Conservation (phyloP, 257 asterid species). For the Solanum paucissectum region DNA sequence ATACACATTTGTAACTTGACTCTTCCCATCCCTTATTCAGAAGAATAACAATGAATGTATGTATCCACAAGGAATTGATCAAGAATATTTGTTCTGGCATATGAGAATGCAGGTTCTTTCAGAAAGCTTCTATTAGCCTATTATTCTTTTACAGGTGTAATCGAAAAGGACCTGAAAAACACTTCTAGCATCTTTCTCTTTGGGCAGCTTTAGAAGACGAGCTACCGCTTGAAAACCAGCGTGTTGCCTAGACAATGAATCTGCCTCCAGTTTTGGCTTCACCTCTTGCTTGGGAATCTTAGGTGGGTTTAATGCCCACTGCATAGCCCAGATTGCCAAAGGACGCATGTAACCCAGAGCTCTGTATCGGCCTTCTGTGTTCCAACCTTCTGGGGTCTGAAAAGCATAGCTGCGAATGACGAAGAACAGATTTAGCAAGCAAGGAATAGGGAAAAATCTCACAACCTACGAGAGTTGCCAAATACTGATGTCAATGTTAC, state of each 20-base stretch:
- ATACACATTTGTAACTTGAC: not conserved
- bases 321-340: slow-evolving; percentile 96
- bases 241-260: slow-evolving; percentile 53
- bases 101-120: not conserved
- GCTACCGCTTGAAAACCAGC: slow-evolving; percentile 70
- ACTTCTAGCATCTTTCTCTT: slow-evolving; percentile 57
- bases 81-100: not conserved
- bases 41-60: not conserved
- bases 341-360: slow-evolving; percentile 89
- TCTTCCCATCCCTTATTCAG: not conserved
- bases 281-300: slow-evolving; percentile 24
- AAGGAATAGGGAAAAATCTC: not conserved
- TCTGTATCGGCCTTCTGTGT: slow-evolving; percentile 59
- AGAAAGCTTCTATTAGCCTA: not conserved
- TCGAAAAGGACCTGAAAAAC: slow-evolving; percentile 65
- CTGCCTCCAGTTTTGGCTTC: slow-evolving; percentile 41
- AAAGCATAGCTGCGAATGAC: slow-evolving; percentile 52
- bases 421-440: not conserved
- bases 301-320: slow-evolving; percentile 70
- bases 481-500: not conserved
- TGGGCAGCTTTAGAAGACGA: slow-evolving; percentile 52
- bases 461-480: not conserved
- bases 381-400: slow-evolving; percentile 92
- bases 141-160: slow-evolving; percentile 66
- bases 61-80: not conserved